A percentile compares a stretch with the other conserved stretches of the same genome.
These are phyloP conservation scores for Sclerotinia subarctica DNA, from an alignment of 2,329 filamentous ascomycete species.

Conservation along the genomic window DNA sequence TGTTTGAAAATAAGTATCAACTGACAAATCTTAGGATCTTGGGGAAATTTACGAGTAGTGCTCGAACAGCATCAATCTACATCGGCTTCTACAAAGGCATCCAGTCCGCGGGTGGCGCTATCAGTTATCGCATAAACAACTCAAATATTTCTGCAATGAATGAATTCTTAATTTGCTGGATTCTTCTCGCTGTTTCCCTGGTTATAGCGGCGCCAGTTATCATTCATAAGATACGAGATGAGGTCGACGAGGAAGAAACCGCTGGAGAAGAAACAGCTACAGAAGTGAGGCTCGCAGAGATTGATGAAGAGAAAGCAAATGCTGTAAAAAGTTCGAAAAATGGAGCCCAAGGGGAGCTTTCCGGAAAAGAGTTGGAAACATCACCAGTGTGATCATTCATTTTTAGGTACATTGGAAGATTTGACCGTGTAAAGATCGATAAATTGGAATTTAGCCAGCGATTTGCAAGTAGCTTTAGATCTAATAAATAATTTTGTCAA, in stretches of 20 bases:
- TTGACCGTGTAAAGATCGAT: background rate
- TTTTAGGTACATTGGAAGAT: conserved; percentile 4
- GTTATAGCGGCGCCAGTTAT: conserved; percentile 75
- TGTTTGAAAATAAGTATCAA: conserved; percentile 7
- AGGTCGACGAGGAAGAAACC: conserved; percentile 1
- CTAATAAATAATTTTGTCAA: conserved; percentile 13
- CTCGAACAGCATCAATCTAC: conserved; percentile 83
- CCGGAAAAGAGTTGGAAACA: background rate
- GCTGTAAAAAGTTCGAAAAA: background rate
- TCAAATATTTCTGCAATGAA: conserved; percentile 60
- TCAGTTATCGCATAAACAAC: conserved; percentile 67
- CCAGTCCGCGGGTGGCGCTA: conserved; percentile 77
- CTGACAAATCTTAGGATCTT: conserved; percentile 60
- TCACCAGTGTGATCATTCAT: background rate
- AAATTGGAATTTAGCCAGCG: background rate
- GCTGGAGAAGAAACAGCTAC: background rate
- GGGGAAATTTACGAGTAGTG: conserved; percentile 84
- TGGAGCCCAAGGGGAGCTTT: background rate
- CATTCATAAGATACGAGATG: conserved; percentile 58
- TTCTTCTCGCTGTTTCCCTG: conserved; percentile 65
- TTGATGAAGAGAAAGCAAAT: background rate
- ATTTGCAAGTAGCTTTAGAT: background rate
- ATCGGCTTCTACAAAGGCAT: conserved; percentile 85
- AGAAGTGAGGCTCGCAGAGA: background rate
- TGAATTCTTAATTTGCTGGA: conserved; percentile 74